Conservation (phyloP, 371 early-diverging fungal species). For the Rhizopus arrhizus region DNA sequence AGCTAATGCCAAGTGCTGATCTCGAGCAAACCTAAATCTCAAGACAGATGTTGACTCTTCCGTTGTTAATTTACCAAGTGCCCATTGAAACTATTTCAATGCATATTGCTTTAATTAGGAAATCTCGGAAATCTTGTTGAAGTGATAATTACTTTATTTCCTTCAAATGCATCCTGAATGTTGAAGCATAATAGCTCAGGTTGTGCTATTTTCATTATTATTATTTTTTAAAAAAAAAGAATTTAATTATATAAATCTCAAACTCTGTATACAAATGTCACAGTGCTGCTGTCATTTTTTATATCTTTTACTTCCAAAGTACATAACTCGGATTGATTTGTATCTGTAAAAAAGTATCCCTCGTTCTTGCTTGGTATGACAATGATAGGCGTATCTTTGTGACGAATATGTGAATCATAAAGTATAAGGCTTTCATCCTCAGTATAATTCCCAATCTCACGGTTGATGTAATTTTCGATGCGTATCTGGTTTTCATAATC, state of each 20-base stretch:
- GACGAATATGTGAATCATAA: slow-evolving; percentile 39
- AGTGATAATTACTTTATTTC: slow-evolving; percentile 16
- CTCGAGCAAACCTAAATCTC: slow-evolving; percentile 38
- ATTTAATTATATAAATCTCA: background rate
- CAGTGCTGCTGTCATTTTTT: background rate
- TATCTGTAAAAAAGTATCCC: slow-evolving; percentile 29
- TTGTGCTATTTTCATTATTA: slow-evolving; percentile 7
- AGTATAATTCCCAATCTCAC: background rate
- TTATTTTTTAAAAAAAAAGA: slow-evolving; percentile 2
- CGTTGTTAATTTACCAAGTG: slow-evolving; percentile 29
- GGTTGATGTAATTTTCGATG: slow-evolving; percentile 14
- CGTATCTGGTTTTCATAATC: slow-evolving; percentile 34
- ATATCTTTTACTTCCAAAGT: slow-evolving; percentile 3
- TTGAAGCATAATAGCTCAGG: slow-evolving; percentile 27
- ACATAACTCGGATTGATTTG: slow-evolving; percentile 1
- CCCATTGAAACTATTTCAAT: slow-evolving; percentile 34
- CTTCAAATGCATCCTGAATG: slow-evolving; percentile 23
- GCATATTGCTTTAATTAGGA: background rate
- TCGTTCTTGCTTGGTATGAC: slow-evolving; percentile 21
- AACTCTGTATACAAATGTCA: slow-evolving; percentile 3
- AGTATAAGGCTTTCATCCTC: slow-evolving; percentile 30
- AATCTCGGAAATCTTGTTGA: background rate
- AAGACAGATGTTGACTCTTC: slow-evolving; percentile 30
- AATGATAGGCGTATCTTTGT: slow-evolving; percentile 32
- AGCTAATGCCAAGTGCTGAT: slow-evolving; percentile 38